A percentile compares a stretch with the other conserved stretches of the same genome.
These are phyloP conservation scores for Martensiomyces pterosporus DNA, from an alignment of 192 early-diverging fungal species.

Conservation along the genomic window DNA sequence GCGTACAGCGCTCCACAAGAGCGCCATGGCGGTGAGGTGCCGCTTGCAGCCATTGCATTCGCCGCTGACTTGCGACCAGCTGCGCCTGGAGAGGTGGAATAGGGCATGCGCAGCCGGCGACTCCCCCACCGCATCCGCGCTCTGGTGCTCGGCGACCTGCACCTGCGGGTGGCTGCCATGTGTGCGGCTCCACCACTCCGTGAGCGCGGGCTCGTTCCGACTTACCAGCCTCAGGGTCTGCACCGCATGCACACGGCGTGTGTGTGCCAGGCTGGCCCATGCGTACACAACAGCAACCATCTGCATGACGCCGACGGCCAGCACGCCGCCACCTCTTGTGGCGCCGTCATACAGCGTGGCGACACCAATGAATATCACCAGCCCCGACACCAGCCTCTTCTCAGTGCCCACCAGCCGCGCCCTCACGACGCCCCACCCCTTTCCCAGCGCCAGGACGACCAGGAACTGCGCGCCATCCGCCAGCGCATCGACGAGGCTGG, in stretches of 20 bases:
- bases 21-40: conserved; percentile 8
- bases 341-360: conserved; percentile 43
- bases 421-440: conserved; percentile 46
- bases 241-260: conserved; percentile 28
- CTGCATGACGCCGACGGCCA: conserved; percentile 35
- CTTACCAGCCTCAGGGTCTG: conserved; percentile 37
- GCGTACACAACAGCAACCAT: conserved; percentile 21
- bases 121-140: no score
- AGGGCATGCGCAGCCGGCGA: no score
- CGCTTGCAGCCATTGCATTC: not conserved
- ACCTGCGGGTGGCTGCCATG: not conserved
- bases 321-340: conserved; percentile 37
- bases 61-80: conserved; percentile 6
- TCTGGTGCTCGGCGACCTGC: no score
- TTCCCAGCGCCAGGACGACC: conserved; percentile 29
- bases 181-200: conserved; percentile 12
- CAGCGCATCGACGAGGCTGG: conserved; percentile 41
- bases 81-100: no score
- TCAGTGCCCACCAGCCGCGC: conserved; percentile 34
- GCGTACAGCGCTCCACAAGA: conserved; percentile 37
- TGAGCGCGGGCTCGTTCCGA: conserved; percentile 26
- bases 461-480: conserved; percentile 34
- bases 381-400: conserved; percentile 33
- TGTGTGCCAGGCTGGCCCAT: conserved; percentile 25
- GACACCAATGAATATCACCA: conserved; percentile 30